Evolutionary conservation across 495 filamentous ascomycete species (phyloP).

Genomic region (Jackrogersella multiformis): DNA sequence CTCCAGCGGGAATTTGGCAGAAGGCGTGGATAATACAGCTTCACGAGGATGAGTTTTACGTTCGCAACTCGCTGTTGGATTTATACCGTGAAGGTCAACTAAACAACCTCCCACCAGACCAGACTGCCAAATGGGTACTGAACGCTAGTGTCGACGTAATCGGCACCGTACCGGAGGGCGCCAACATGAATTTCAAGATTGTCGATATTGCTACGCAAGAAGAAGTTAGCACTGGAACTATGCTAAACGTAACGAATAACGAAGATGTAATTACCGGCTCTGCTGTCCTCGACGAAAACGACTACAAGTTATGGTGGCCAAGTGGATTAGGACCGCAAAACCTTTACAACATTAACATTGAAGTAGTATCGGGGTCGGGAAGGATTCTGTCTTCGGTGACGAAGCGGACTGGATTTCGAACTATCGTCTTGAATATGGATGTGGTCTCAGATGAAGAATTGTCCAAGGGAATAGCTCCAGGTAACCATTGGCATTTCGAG

Average conservation of each 20-base stretch:
- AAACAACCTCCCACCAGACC: slow-evolving; percentile 67
- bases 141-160: slow-evolving; percentile 75
- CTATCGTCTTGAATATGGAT: slow-evolving; percentile 70
- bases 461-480: slow-evolving; percentile 60
- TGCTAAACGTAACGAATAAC: slow-evolving; percentile 57
- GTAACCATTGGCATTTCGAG: slow-evolving; percentile 74
- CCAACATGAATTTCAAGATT: slow-evolving; percentile 64
- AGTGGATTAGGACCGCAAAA: slow-evolving; percentile 66
- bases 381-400: slow-evolving; percentile 57
- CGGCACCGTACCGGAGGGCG: slow-evolving; percentile 58
- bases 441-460: slow-evolving; percentile 67
- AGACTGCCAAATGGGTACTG: slow-evolving; percentile 70
- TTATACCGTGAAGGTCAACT: slow-evolving; percentile 69
- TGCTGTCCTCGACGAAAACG: slow-evolving; percentile 52
- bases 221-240: slow-evolving; percentile 55
- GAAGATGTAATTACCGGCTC: slow-evolving; percentile 63
- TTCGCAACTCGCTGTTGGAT: slow-evolving; percentile 68
- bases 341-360: slow-evolving; percentile 67
- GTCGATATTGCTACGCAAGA: slow-evolving; percentile 56
- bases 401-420: slow-evolving; percentile 71
- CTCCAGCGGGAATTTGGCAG: slow-evolving; percentile 73
- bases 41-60: slow-evolving; percentile 54
- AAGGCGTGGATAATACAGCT: slow-evolving; percentile 69
- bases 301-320: slow-evolving; percentile 73
- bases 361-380: slow-evolving; percentile 51